Evolutionary conservation across 2,329 filamentous ascomycete genomes (phyloP).

Genomic region (Aspergillus sp.): DNA sequence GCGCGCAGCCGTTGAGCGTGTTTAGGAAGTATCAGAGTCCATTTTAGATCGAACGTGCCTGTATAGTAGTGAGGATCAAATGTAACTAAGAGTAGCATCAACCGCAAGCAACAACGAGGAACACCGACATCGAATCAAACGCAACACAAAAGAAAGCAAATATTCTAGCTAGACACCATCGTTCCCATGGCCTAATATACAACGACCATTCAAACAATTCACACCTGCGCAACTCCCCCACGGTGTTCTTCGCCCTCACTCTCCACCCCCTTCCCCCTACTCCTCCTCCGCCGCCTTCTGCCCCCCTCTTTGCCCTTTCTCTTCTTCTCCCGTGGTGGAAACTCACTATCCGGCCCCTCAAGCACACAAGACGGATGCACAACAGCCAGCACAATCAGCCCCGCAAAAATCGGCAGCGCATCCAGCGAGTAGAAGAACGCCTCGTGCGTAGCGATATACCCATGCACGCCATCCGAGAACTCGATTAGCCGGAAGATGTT

Average conservation of each 20-base stretch:
- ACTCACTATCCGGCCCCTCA: neutral
- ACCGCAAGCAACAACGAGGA: neutral
- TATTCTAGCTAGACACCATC: too few relatives aligned
- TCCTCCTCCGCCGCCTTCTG: neutral
- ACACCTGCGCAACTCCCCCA: neutral
- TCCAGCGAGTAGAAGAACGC: conserved; percentile 2
- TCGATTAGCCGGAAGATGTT: conserved; percentile 3
- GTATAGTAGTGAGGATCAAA: neutral
- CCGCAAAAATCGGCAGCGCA: neutral
- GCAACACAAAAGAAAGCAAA: neutral
- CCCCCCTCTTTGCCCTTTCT: neutral
- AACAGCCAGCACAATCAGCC: neutral
- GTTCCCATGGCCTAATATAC: too few relatives aligned
- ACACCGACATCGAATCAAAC: neutral
- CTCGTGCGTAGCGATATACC: conserved; percentile 1
- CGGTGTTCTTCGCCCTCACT: neutral
- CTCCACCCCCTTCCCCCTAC: neutral
- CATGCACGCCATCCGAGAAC: conserved; percentile 4
- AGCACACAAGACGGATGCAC: neutral
- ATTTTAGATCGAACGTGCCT: conserved; percentile 5
- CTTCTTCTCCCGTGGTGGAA: neutral
- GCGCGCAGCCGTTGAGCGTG: conserved; percentile 13
- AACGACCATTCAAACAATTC: too few relatives aligned
- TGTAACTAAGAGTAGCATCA: neutral
- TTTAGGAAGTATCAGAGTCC: conserved; percentile 21